Percentiles rank a stretch among this genome's conserved stretches.
phyloP scores from a whole-genome alignment of 2,329 filamentous ascomycete genomes.

The Alternaria brassicae region DNA sequence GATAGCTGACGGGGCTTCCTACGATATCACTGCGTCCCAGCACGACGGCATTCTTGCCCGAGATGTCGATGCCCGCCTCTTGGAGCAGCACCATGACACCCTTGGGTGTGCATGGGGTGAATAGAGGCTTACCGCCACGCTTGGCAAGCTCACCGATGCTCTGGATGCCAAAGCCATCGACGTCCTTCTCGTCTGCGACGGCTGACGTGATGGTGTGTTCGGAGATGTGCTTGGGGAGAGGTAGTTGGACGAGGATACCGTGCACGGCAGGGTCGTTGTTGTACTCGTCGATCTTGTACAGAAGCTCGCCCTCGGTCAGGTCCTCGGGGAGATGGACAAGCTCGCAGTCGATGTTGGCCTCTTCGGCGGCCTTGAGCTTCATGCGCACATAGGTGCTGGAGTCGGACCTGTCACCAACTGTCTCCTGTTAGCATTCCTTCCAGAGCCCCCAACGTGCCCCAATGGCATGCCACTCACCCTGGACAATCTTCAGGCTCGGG shows the following conservation, averaged over 20 bases:
- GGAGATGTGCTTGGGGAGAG: conserved; percentile 85
- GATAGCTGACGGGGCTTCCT: conserved; percentile 93
- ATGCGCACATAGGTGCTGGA: conserved; percentile 99
- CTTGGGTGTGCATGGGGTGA: conserved; percentile 95
- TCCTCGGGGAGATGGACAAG: conserved; percentile 82
- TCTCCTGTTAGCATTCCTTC: conserved; percentile 9
- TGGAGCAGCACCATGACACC: conserved; percentile 93
- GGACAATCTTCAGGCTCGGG: conserved; percentile 91
- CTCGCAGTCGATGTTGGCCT: conserved; percentile 91
- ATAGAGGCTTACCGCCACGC: conserved; percentile 85
- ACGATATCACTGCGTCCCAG: conserved; percentile 96
- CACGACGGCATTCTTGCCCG: conserved; percentile 93
- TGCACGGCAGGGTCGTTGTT: conserved; percentile 89
- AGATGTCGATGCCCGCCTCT: conserved; percentile 81
- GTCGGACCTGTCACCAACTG: conserved; percentile 91
- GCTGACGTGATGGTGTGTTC: conserved; percentile 91
- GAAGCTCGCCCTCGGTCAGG: conserved; percentile 82
- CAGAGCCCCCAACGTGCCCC: background rate
- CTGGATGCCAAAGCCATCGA: conserved; percentile 91
- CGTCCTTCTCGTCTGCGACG: conserved; percentile 93
- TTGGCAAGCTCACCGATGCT: conserved; percentile 99
- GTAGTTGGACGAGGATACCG: conserved; percentile 92
- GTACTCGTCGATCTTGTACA: conserved; percentile 79
- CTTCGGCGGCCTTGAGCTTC: conserved; percentile 96
- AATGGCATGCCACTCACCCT: conserved; percentile 66